A percentile compares a stretch with the other conserved stretches of the same genome.
phyloP scores from a whole-genome alignment of 768 basidiomycete species.

The Podaxis mareebaensis region DNA sequence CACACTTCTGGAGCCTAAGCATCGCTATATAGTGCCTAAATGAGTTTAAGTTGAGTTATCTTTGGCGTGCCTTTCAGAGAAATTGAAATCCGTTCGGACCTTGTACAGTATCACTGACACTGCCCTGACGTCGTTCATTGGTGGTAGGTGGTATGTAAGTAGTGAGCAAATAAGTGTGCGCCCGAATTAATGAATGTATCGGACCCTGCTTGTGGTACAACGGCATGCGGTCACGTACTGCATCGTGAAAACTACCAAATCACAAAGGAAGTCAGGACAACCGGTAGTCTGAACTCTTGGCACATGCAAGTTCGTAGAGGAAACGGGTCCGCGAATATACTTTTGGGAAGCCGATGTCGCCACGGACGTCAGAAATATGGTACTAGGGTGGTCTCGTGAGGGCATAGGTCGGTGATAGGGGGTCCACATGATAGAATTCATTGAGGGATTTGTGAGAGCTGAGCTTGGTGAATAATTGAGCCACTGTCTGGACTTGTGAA shows the following conservation, averaged over 20 bases:
- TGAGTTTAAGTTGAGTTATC: background rate
- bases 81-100: background rate
- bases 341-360: background rate
- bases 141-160: background rate
- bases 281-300: too few species aligned
- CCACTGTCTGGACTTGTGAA: background rate
- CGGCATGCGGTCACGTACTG: too few species aligned
- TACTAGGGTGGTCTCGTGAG: background rate
- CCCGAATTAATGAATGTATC: too few species aligned
- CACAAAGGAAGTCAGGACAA: too few species aligned
- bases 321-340: background rate
- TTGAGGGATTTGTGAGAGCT: background rate
- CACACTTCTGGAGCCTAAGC: too few species aligned
- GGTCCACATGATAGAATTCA: background rate
- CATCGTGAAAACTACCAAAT: too few species aligned
- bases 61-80: background rate
- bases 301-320: background rate
- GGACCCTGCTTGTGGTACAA: too few species aligned
- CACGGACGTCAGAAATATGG: constrained; percentile 1
- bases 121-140: background rate
- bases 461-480: background rate
- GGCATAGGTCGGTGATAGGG: background rate
- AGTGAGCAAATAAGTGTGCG: background rate
- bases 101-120: background rate
- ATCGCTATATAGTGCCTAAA: background rate